Percentiles rank a stretch among this genome's conserved stretches.
Conservation (phyloP, 1,139 yeast genomes). For the Blastobotrys apis region DNA sequence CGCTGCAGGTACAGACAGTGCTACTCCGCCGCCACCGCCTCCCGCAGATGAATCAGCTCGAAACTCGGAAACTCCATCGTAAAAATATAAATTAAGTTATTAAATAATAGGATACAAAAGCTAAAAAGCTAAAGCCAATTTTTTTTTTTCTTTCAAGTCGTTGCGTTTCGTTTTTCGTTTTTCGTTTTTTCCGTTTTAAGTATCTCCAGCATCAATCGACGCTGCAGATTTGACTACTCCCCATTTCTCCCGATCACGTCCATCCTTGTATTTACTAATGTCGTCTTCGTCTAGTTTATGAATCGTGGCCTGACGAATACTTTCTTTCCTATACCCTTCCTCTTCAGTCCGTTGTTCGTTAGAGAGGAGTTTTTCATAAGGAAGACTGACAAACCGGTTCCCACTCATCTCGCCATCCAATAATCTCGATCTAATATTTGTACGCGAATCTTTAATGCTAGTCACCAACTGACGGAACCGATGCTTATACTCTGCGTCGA, state of each 20-base stretch:
- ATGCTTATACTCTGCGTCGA: constrained; percentile 20
- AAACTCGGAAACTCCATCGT: no score
- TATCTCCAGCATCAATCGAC: constrained; percentile 38
- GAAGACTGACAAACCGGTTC: constrained; percentile 19
- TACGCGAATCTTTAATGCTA: constrained; percentile 21
- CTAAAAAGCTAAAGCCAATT: no score
- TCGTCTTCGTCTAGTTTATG: constrained; percentile 24
- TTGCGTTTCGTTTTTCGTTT: no score
- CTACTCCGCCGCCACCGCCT: not conserved
- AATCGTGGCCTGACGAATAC: constrained; percentile 23
- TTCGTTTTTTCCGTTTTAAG: no score
- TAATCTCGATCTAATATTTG: constrained; percentile 16
- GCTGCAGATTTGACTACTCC: constrained; percentile 46
- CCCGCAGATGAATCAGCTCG: not conserved
- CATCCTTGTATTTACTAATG: constrained; percentile 37
- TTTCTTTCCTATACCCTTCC: constrained; percentile 23
- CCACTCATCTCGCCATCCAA: constrained; percentile 19
- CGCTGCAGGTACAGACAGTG: not conserved
- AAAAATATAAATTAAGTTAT: no score
- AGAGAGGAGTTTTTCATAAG: constrained; percentile 22
- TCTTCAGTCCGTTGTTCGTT: constrained; percentile 21
- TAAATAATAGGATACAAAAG: no score
- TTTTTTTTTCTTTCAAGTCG: no score
- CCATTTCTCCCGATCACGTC: constrained; percentile 45
- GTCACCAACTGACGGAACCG: constrained; percentile 22